These are phyloP conservation scores for Quercus berberidifolia DNA, from an alignment of 306 rosid genomes.

Conservation along the genomic window DNA sequence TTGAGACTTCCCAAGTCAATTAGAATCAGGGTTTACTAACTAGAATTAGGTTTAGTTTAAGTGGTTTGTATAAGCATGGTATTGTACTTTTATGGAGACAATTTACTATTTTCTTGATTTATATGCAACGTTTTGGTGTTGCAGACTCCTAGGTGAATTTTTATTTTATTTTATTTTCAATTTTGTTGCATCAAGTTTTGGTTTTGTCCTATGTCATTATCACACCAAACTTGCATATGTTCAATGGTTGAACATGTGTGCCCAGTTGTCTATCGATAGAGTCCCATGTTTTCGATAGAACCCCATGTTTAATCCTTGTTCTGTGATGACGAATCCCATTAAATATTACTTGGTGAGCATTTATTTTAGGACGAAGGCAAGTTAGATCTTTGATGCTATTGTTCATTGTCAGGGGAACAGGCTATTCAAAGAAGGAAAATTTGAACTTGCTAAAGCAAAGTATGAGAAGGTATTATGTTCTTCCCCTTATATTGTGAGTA, in stretches of 20 bases:
- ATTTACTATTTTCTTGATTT: no score
- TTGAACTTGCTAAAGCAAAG: slow-evolving; percentile 93
- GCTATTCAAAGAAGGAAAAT: slow-evolving; percentile 93
- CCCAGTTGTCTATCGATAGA: neutral
- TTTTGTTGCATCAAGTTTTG: no score
- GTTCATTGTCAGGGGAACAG: slow-evolving; percentile 79
- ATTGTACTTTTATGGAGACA: no score
- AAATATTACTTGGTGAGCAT: neutral
- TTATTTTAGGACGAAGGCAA: slow-evolving; percentile 1
- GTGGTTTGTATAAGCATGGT: no score
- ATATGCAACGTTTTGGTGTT: no score
- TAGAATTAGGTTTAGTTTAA: no score
- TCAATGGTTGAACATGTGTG: neutral
- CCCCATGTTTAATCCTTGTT: slow-evolving; percentile 9
- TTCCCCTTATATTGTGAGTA: neutral
- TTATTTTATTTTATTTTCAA: no score
- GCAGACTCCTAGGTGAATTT: no score
- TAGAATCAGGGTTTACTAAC: no score
- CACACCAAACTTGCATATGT: no score
- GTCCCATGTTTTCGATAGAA: neutral
- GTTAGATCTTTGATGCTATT: slow-evolving; percentile 20
- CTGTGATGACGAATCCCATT: neutral
- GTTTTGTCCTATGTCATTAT: neutral
- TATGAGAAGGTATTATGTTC: slow-evolving; percentile 74
- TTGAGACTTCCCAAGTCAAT: no score